Evolutionary conservation across 805 yeast species (phyloP), one percentile per base, ranked within the genome.

Genomic region (Wickerhamomyces canadensis): DNA sequence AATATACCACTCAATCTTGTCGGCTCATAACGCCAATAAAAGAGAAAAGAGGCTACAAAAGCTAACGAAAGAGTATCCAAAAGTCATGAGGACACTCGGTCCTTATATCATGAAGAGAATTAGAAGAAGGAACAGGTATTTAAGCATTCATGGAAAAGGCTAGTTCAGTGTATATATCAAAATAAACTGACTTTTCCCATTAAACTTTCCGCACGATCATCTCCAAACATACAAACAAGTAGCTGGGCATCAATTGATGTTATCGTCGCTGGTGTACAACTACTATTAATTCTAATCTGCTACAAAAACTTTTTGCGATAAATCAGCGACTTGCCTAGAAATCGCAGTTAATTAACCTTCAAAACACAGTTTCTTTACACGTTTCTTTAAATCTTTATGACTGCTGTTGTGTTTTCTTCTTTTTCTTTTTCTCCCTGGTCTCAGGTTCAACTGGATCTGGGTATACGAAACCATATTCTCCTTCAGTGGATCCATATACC

Each of bases 401-500:
- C 9, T 25, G 17, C 17, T 40, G 33, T 31, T 26, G 33, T 13
- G 41, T 33, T 34, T 41, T 40, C 33, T 39, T 43, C 13, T 45
- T 39, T 24, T 31, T 26, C 31, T 42, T 38, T 12, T 43, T 40
- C 32, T 43, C 25, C 24, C 40, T 33, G 8, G 25, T 24, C 24
- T 42, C 38, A 11, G 38, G 38, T 8, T 41, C 40, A 2, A 42
- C 33, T 5, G 55, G 47, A 19, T 35, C 26, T 14, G 55, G 49
- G 38, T 40, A 55, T 4, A 31, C 45, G 10, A 52, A 28, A 1
- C 18, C 12, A 4, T 50, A 19, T 17, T 50, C 53, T 14, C 64
- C 64, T 0, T 37, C 43, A 2, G 77, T 70, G 37, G 72, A 70
- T 4, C 96, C 96, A 58, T 67, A 84, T 0, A 78, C 57, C 44